A percentile compares a stretch with the other conserved stretches of the same genome.
Conservation (phyloP, 2,329 filamentous ascomycete genomes). For the Juglanconis sp. region DNA sequence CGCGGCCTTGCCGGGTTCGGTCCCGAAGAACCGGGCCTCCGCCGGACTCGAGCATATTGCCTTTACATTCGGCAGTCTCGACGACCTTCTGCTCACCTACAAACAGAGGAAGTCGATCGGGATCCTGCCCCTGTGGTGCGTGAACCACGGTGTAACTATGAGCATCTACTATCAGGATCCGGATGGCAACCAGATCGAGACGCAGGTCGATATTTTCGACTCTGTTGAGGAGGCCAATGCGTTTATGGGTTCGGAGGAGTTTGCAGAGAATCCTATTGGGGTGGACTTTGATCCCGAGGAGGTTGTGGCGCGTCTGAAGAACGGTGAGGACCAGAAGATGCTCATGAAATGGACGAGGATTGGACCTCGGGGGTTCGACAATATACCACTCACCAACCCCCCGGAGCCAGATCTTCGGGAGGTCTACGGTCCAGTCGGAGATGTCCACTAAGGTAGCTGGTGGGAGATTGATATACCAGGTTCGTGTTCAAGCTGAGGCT, state of each 20-base stretch:
- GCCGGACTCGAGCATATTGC: constrained; percentile 40
- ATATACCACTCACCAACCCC: not conserved
- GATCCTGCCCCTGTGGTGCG: constrained; percentile 38
- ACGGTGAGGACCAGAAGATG: not conserved
- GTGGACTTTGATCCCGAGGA: constrained; percentile 18
- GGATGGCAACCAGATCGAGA: constrained; percentile 46
- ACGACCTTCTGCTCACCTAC: constrained; percentile 35
- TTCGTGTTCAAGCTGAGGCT: too few relatives aligned
- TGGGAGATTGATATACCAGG: too few relatives aligned
- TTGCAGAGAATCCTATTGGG: constrained; percentile 35
- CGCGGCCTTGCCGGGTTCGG: constrained; percentile 23
- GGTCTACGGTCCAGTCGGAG: not conserved
- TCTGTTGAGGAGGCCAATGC: constrained; percentile 31
- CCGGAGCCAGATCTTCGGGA: constrained; percentile 1
- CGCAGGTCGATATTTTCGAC: constrained; percentile 42
- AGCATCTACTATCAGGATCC: constrained; percentile 49
- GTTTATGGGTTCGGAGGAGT: constrained; percentile 36
- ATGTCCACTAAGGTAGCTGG: too few relatives aligned
- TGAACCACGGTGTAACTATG: constrained; percentile 46
- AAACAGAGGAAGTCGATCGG: constrained; percentile 31
- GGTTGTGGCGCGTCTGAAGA: not conserved
- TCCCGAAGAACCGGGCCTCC: constrained; percentile 21
- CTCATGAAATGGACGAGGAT: constrained; percentile 1
- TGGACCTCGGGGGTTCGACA: not conserved
- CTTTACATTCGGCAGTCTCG: constrained; percentile 36